Evolutionary conservation across 768 basidiomycete genomes (phyloP), one percentile per base, ranked within the genome.

Genomic region (Trametes elegans): DNA sequence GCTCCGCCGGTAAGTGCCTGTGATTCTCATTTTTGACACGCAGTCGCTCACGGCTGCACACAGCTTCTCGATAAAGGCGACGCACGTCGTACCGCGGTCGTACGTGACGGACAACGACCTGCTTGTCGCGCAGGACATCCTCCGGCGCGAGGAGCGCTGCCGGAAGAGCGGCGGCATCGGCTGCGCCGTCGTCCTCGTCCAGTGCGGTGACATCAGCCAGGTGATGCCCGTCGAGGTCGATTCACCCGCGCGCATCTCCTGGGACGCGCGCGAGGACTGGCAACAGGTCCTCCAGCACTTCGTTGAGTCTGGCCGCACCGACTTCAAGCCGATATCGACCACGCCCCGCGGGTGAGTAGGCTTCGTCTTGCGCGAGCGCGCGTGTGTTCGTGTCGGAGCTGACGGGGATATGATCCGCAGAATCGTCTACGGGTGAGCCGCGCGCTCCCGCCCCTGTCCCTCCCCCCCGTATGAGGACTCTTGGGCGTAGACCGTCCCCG

Each of bases 181-280:
- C 18, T 82, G 85, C 4, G 76, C 85, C 2, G 77, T 91, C 47
- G 78, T 92, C 68, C 75, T 91, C 66, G 77, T 92, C 54, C 87
- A 91, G 64, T 90, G 89, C 64, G 86, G 82, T 32, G 76, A 78
- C 21, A 78, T 90, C 64, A 84, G 82, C 64, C 88, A 92, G 63
- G 88, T 92, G 59, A 88, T 91, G 85, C 90, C 90, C 28, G 87
- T 91, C 59, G 90, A 92, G 66, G 85, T 91, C 46, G 90, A 92
- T 68, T 81, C 86, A 7, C 89, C 87, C 1, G 73, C 78, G 54
- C 87, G 83, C 62, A 89, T 90, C 64, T 74, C 82, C 29, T 91
- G 89, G 90, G 88, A 90, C 66, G 62, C 70, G 18, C 76, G 88
- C 50, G 83, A 83, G 10, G 89, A 92, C 68, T 92, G 89, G 89